phyloP scores from a whole-genome alignment of 768 basidiomycete genomes.

The Kwoniella pini region DNA sequence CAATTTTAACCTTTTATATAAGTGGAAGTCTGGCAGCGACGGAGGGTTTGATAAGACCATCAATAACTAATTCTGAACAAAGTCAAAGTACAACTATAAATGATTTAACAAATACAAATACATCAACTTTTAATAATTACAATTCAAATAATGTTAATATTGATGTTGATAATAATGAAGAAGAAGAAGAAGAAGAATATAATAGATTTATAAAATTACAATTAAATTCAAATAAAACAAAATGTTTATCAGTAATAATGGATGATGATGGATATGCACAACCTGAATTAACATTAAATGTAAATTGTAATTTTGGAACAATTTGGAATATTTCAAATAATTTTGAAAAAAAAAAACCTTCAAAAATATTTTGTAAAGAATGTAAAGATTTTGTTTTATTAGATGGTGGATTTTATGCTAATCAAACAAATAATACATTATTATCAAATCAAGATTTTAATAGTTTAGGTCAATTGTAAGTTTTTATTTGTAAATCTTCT shows the following conservation, averaged over 20 bases:
- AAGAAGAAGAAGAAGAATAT: no score
- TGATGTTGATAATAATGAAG: no score
- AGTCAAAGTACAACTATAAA: no score
- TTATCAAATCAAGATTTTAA: not conserved
- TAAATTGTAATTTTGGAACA: not conserved
- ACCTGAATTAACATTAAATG: not conserved
- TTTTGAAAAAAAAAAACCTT: not conserved
- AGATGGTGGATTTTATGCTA: not conserved
- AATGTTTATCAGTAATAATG: not conserved
- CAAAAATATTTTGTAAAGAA: not conserved
- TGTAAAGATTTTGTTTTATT: not conserved
- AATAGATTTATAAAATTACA: not conserved
- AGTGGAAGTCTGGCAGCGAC: no score
- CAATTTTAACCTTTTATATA: no score
- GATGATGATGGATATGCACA: not conserved
- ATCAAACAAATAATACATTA: not conserved
- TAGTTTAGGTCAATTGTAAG: not conserved
- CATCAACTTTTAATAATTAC: no score
- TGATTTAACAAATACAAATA: no score
- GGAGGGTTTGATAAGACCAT: no score
- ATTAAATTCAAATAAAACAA: not conserved
- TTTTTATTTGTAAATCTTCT: not conserved
- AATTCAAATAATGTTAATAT: no score
- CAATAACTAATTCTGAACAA: no score
- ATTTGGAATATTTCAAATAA: not conserved